These are phyloP conservation scores for Phytophthora ohioensis DNA, from an alignment of 352 stramenopile genomes.

Conservation along the genomic window DNA sequence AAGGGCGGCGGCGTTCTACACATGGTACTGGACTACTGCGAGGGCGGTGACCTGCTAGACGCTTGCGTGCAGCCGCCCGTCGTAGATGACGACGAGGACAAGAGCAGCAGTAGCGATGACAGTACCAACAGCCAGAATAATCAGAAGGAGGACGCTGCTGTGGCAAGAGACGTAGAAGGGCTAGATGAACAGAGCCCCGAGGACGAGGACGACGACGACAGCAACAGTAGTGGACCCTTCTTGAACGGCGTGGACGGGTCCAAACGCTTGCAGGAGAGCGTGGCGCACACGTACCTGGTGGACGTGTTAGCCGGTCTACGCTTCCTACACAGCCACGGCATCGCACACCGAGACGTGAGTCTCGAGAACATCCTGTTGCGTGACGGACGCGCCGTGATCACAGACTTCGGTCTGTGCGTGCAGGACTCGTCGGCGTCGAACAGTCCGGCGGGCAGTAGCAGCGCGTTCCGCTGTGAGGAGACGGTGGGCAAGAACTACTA, in stretches of 20 bases:
- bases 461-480: constrained; percentile 57
- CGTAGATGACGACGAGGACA: neutral
- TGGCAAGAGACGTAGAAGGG: neutral
- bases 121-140: constrained; percentile 13
- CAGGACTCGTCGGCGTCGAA: constrained; percentile 42
- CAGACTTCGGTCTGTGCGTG: constrained; percentile 77
- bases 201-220: constrained; percentile 5
- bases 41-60: constrained; percentile 77
- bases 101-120: constrained; percentile 9
- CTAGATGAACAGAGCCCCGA: constrained; percentile 15
- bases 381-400: constrained; percentile 62
- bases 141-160: constrained; percentile 13
- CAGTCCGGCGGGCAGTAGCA: neutral
- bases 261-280: constrained; percentile 55
- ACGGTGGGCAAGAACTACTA: constrained; percentile 95
- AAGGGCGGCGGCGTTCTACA: constrained; percentile 57
- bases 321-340: constrained; percentile 74
- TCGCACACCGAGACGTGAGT: constrained; percentile 95
- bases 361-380: constrained; percentile 97
- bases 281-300: constrained; percentile 63
- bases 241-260: constrained; percentile 32
- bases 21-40: constrained; percentile 84
- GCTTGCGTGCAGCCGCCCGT: constrained; percentile 45
- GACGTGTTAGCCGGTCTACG: constrained; percentile 74
- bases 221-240: constrained; percentile 13